phyloP scores from a whole-genome alignment of 1,284 basidiomycete species.

The Cutaneotrichosporon sp. region DNA sequence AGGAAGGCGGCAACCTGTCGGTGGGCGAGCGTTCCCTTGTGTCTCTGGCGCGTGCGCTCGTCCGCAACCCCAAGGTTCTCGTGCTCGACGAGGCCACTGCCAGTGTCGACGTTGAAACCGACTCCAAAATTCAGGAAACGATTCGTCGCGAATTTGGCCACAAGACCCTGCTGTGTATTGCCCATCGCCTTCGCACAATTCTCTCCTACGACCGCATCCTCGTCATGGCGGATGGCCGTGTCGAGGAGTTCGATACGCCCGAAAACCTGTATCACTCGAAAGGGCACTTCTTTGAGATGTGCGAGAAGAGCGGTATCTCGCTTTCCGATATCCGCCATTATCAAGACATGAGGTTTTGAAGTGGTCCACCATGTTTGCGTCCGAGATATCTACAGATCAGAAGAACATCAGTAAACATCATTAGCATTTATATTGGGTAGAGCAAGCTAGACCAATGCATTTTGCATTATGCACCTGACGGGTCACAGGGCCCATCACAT shows the following conservation, averaged over 20 bases:
- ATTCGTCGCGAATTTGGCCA: constrained; percentile 63
- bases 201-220: constrained; percentile 71
- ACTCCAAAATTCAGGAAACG: constrained; percentile 65
- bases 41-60: constrained; percentile 65
- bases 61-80: constrained; percentile 54
- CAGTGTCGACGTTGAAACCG: constrained; percentile 61
- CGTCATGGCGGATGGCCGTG: constrained; percentile 61
- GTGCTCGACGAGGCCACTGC: constrained; percentile 58
- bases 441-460: no score
- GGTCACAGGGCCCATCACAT: no score
- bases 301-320: constrained; percentile 65
- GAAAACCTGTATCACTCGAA: constrained; percentile 64
- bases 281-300: constrained; percentile 71
- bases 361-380: no score
- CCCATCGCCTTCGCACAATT: constrained; percentile 68
- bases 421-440: no score
- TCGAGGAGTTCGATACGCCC: constrained; percentile 73
- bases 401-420: neutral
- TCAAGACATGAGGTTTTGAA: constrained; percentile 5
- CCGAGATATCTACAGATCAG: no score
- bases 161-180: constrained; percentile 63
- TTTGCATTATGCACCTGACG: no score
- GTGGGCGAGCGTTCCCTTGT: constrained; percentile 64
- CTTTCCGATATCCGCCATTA: constrained; percentile 57
- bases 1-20: constrained; percentile 74